Evolutionary conservation across 139 green algal genomes (phyloP).

Genomic region (Bryopsis sp.): DNA sequence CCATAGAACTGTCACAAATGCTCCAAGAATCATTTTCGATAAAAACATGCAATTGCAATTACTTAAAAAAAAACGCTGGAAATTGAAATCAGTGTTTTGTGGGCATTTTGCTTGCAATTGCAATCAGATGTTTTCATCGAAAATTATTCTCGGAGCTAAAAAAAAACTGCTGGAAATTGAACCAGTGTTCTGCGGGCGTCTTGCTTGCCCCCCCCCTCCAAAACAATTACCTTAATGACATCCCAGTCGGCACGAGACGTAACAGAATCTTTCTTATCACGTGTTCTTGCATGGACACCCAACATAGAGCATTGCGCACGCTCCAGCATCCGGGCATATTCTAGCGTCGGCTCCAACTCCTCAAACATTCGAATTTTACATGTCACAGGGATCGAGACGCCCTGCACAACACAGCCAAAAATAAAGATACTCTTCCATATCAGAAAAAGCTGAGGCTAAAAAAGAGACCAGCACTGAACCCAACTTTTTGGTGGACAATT

Average conservation of each 20-base stretch:
- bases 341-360: conserved; percentile 68
- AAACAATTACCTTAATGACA: too few relatives aligned
- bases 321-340: conserved; percentile 90
- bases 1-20: too few relatives aligned
- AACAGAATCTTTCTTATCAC: conserved; percentile 76
- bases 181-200: not conserved
- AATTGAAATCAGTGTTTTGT: too few relatives aligned
- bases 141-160: too few relatives aligned
- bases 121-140: too few relatives aligned
- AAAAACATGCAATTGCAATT: too few relatives aligned
- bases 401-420: not conserved
- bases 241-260: conserved; percentile 68
- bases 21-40: too few relatives aligned
- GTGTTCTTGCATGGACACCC: conserved; percentile 87
- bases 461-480: not conserved
- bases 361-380: conserved; percentile 89
- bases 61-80: too few relatives aligned
- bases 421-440: not conserved
- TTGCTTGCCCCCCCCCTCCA: not conserved
- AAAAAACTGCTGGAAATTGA: not conserved
- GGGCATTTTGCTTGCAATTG: too few relatives aligned
- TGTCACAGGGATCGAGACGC: conserved; percentile 36
- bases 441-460: not conserved
- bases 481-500: not conserved
- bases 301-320: conserved; percentile 71